Base-by-base conservation (phyloP, 192 early-diverging fungal species). In the Entomortierella parvispora region DNA sequence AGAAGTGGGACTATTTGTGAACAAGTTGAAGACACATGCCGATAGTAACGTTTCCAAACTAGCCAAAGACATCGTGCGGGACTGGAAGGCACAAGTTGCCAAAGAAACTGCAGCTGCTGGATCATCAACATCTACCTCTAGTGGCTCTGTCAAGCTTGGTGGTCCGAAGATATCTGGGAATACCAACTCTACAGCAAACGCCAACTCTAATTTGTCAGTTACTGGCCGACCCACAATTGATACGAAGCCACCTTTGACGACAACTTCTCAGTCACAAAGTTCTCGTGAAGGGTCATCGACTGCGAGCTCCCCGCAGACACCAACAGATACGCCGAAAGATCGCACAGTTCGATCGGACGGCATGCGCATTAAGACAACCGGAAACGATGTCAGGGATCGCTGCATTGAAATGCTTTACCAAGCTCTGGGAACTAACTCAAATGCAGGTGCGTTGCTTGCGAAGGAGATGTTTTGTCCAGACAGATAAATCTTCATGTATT, bases 341-440 rank as follows among this genome's bases (percentile, higher is more conserved):
- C 82, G 92, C 3, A 90, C 85, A n/a, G 60, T 91, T 4, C 82
- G 82, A 44, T 46, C 82, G 11, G 92, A 94, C 57, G 86, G 85
- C 2, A 52, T 93, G 15, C 66, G 58, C 40, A 60, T 87, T 15
- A 65, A 57, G 46, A 57, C 85, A 3, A 88, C 88, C 12, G 90
- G 91, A 20, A 88, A 89, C 60, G 78, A 65, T 33, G 70, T 83
- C 44, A 90, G 96, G 22, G 91, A 95, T 67, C 92, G 90, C 55
- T 93, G 91, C 60, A 88, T 90, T 56, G 93, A 93, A 45, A 81
- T 98, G 68, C 63, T 97, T 31, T 98, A 98, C 64, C 86, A 88
- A 66, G 88, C 93, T 2, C 72, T 96, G 56, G 92, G 82, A 23
- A 74, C 78, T 4, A 85, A 80, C 50, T 82, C 83, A 34, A 82